Conservation (phyloP, 768 basidiomycete species). For the Glaciozyma antarctica region DNA sequence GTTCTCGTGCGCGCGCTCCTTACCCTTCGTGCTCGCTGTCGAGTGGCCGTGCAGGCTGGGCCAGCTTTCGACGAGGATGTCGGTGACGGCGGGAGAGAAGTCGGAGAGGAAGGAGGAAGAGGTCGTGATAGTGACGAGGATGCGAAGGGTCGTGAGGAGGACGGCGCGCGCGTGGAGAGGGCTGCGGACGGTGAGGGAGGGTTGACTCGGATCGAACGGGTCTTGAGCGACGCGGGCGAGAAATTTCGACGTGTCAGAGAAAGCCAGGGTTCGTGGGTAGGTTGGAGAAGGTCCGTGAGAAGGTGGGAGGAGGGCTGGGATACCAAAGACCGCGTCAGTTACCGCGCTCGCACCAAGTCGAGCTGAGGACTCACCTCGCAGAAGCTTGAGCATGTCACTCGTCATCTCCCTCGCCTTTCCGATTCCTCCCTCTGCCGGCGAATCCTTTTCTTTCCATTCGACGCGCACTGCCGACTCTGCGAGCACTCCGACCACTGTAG, state of each 20-base stretch:
- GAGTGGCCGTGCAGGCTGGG: not conserved
- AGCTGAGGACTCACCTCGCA: constrained; percentile 5
- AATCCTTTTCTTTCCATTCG: not conserved
- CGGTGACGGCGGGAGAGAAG: constrained; percentile 4
- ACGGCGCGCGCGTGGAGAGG: constrained; percentile 9
- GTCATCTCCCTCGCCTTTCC: constrained; percentile 27
- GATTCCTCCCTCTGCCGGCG: constrained; percentile 3
- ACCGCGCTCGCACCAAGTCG: too few species aligned
- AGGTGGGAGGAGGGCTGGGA: not conserved
- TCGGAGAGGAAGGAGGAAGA: constrained; percentile 10
- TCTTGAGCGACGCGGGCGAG: not conserved
- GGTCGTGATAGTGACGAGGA: constrained; percentile 8
- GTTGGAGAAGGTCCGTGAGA: not conserved
- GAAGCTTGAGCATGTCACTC: constrained; percentile 15
- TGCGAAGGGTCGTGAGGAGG: constrained; percentile 5
- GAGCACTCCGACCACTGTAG: constrained; percentile 7
- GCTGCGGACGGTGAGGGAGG: constrained; percentile 4
- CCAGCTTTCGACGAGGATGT: constrained; percentile 19
- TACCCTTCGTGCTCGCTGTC: not conserved
- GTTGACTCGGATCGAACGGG: not conserved
- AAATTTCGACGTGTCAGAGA: constrained; percentile 14
- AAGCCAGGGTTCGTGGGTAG: constrained; percentile 4
- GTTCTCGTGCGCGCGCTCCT: constrained; percentile 2
- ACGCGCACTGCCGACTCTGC: constrained; percentile 19
- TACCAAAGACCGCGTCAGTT: not conserved